Percentiles rank a stretch among this genome's conserved stretches.
phyloP scores from a whole-genome alignment of 176 grass and related monocot genomes.

The Triticum turgidum region DNA sequence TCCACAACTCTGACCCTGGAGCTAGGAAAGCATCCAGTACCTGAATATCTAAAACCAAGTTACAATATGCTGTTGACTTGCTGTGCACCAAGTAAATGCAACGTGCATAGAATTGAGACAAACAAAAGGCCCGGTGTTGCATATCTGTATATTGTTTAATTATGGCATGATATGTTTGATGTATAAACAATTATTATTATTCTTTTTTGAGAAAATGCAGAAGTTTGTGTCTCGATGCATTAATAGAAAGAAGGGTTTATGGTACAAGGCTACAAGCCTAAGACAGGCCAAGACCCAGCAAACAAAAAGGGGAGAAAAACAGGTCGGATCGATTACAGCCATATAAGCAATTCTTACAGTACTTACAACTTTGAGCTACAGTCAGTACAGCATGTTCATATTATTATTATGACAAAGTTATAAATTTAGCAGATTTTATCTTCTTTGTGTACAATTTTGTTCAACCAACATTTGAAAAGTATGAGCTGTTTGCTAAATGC shows the following conservation, averaged over 20 bases:
- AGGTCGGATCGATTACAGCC: background rate
- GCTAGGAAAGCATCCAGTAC: slow-evolving; percentile 83
- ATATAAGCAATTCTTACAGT: background rate
- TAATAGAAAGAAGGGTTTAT: background rate
- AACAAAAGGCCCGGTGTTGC: background rate
- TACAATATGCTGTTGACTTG: slow-evolving; percentile 23
- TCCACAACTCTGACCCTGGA: slow-evolving; percentile 62
- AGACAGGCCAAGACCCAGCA: too few species aligned
- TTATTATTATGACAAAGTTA: background rate
- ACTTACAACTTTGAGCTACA: background rate
- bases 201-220: background rate
- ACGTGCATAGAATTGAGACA: background rate
- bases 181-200: background rate
- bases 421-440: background rate
- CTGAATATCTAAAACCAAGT: slow-evolving; percentile 47
- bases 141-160: background rate
- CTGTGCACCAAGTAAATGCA: background rate
- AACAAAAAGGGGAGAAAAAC: too few species aligned
- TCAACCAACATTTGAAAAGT: background rate
- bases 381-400: background rate
- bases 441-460: background rate
- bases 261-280: too few species aligned
- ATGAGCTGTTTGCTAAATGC: background rate
- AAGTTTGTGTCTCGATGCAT: background rate
- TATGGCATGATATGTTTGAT: background rate